phyloP scores from a whole-genome alignment of 306 rosid species.

The Gynostemma pentaphyllum region DNA sequence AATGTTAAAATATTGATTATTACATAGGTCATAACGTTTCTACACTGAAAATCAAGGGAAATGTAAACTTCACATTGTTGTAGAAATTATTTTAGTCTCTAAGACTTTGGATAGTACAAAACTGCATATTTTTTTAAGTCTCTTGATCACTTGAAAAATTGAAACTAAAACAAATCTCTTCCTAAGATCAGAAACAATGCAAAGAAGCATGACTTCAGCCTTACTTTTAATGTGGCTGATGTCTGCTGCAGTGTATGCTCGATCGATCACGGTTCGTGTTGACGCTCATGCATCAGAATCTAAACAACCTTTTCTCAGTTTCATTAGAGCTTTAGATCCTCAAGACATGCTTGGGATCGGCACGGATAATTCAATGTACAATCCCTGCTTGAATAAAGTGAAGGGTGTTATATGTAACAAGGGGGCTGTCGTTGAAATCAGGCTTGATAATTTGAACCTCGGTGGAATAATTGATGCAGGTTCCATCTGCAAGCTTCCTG shows the following conservation, averaged over 20 bases:
- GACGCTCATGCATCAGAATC: conserved; percentile 18
- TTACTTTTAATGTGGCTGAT: conserved; percentile 18
- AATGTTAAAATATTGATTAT: not conserved
- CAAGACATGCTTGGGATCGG: conserved; percentile 10
- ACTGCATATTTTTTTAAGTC: conserved; percentile 19
- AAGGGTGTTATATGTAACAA: conserved; percentile 24
- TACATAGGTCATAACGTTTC: conserved; percentile 22
- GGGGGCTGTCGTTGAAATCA: conserved; percentile 20
- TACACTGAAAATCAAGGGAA: conserved; percentile 6
- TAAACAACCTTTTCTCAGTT: conserved; percentile 12
- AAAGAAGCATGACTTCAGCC: conserved; percentile 2
- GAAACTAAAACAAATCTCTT: no score
- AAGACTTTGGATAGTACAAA: conserved; percentile 6
- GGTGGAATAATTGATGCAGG: conserved; percentile 26
- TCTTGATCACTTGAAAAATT: not conserved
- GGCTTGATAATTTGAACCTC: conserved; percentile 25
- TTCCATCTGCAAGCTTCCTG: conserved; percentile 26
- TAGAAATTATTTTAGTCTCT: not conserved
- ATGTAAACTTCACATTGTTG: conserved; percentile 13
- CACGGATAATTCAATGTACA: not conserved
- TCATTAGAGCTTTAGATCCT: conserved; percentile 29
- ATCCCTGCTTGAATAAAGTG: conserved; percentile 17
- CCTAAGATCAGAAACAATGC: conserved; percentile 17
- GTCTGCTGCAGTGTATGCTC: conserved; percentile 7
- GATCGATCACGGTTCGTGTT: not conserved